Evolutionary conservation across 2,329 filamentous ascomycete species (phyloP).

Genomic region (Aspergillus brunneoviolaceus): DNA sequence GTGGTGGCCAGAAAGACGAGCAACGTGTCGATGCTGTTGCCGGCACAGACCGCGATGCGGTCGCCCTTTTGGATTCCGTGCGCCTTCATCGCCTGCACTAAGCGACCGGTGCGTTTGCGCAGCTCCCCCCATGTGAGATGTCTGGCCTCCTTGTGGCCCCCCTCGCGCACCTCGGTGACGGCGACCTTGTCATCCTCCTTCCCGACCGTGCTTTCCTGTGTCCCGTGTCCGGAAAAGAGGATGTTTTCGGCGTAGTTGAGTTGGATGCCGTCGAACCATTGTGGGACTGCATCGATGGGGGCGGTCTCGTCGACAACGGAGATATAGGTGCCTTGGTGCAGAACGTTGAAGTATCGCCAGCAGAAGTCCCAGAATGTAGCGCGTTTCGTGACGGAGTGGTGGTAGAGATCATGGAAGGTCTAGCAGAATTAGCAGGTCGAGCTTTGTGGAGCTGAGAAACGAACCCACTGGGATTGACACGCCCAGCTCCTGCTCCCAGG

Average conservation of each 20-base stretch:
- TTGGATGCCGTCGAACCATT: slow-evolving; percentile 73
- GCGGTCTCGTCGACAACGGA: slow-evolving; percentile 67
- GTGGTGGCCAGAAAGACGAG: slow-evolving; percentile 68
- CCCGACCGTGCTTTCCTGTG: slow-evolving; percentile 45
- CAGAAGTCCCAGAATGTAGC: slow-evolving; percentile 65
- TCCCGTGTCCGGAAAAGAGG: slow-evolving; percentile 56
- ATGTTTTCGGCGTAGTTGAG: slow-evolving; percentile 82
- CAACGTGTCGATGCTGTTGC: slow-evolving; percentile 73
- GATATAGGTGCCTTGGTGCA: slow-evolving; percentile 61
- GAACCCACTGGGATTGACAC: not conserved
- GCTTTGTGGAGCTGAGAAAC: not conserved
- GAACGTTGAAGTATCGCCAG: slow-evolving; percentile 60
- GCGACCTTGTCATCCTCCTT: slow-evolving; percentile 74
- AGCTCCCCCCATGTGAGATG: slow-evolving; percentile 68
- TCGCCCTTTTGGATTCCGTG: slow-evolving; percentile 70
- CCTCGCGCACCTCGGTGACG: slow-evolving; percentile 61
- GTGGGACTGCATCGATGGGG: slow-evolving; percentile 69
- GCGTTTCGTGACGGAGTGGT: slow-evolving; percentile 64
- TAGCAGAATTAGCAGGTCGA: not conserved
- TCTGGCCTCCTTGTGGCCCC: slow-evolving; percentile 30
- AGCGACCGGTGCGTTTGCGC: slow-evolving; percentile 55
- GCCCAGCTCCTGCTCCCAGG: not conserved
- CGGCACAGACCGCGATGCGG: slow-evolving; percentile 71
- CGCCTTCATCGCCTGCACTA: slow-evolving; percentile 66
- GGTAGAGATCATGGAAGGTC: slow-evolving; percentile 51